Percentiles rank a stretch among this genome's conserved stretches.
Conservation (phyloP, 345 rosid species). For the Heritiera littoralis region DNA sequence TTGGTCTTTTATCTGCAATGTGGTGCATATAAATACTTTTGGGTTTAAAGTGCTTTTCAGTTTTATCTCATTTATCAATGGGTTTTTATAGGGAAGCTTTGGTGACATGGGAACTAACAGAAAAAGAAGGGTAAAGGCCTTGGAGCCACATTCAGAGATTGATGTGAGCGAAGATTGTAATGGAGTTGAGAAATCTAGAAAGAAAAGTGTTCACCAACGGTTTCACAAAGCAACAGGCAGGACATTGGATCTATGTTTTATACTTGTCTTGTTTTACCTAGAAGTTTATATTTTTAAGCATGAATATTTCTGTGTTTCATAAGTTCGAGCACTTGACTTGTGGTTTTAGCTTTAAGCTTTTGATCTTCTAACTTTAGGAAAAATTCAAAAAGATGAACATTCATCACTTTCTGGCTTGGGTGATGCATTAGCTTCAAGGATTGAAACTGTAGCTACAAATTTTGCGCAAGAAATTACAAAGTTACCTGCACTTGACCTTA, state of each 20-base stretch:
- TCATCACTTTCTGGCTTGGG: slow-evolving; percentile 26
- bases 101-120: slow-evolving; percentile 32
- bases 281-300: not conserved
- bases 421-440: slow-evolving; percentile 21
- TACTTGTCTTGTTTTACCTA: slow-evolving; percentile 1
- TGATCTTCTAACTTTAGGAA: slow-evolving; percentile 23
- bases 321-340: slow-evolving; percentile 1
- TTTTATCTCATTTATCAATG: not conserved
- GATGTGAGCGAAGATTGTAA: slow-evolving; percentile 11
- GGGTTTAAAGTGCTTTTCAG: not conserved
- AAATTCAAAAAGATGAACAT: slow-evolving; percentile 30
- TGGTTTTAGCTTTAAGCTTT: slow-evolving; percentile 6
- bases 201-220: slow-evolving; percentile 21
- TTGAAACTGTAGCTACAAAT: slow-evolving; percentile 19
- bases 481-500: slow-evolving; percentile 25
- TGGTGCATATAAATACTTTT: not conserved
- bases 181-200: slow-evolving; percentile 29
- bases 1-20: not conserved
- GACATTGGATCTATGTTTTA: slow-evolving; percentile 4
- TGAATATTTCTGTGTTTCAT: not conserved
- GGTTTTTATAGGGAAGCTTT: not conserved
- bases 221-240: slow-evolving; percentile 27
- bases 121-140: slow-evolving; percentile 28
- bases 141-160: slow-evolving; percentile 20
- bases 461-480: slow-evolving; percentile 21